These are phyloP conservation scores for Millerago galiae DNA, from an alignment of 805 yeast species.

Conservation along the genomic window DNA sequence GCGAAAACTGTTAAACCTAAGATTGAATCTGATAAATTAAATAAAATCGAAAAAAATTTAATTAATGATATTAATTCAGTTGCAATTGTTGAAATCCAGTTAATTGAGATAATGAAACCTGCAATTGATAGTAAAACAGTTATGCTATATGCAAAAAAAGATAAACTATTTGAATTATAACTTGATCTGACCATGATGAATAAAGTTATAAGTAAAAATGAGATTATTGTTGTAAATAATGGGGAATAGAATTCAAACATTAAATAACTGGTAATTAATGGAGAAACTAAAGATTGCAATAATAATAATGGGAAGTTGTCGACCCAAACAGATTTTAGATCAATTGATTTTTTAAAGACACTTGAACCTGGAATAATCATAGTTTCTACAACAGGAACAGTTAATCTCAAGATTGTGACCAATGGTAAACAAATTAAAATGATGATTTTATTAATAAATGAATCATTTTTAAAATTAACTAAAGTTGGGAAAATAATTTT, in stretches of 20 bases:
- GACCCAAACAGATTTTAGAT: conserved; percentile 16
- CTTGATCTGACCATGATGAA: conserved; percentile 1
- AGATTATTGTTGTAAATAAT: not conserved
- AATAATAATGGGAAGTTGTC: conserved; percentile 20
- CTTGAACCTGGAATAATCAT: conserved; percentile 30
- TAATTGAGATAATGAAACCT: conserved; percentile 65
- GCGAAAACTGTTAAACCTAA: conserved; percentile 90
- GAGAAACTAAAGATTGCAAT: conserved; percentile 27
- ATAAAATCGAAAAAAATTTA: conserved; percentile 52
- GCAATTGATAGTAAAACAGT: conserved; percentile 26
- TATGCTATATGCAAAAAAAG: not conserved
- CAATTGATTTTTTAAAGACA: conserved; percentile 20
- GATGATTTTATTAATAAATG: conserved; percentile 22
- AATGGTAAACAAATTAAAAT: conserved; percentile 30
- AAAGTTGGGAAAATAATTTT: conserved; percentile 27
- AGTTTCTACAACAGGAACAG: conserved; percentile 30
- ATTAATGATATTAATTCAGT: conserved; percentile 54
- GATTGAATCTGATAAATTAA: conserved; percentile 66
- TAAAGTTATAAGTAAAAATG: conserved; percentile 7
- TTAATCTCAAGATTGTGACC: conserved; percentile 26
- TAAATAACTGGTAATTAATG: conserved; percentile 16
- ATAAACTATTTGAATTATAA: conserved; percentile 1
- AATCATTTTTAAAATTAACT: conserved; percentile 21
- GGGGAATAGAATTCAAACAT: conserved; percentile 6
- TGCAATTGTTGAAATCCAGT: conserved; percentile 56